phyloP scores from a whole-genome alignment of 257 asterid genomes.

The Linderniella brevidens region DNA sequence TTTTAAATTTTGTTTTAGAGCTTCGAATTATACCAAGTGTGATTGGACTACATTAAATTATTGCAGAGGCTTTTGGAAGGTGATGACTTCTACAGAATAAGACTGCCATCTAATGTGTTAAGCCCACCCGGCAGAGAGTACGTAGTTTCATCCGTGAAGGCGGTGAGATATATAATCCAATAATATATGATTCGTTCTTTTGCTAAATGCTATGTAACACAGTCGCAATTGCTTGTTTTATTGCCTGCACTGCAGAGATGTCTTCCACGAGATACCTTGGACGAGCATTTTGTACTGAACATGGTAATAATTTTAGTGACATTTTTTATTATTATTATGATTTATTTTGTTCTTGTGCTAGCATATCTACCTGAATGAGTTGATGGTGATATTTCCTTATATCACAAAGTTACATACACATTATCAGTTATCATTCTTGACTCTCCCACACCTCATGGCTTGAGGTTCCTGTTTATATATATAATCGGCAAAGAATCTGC shows the following conservation, averaged over 20 bases:
- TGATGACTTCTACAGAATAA: slow-evolving; percentile 78
- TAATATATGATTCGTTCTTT: not conserved
- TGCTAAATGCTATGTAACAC: slow-evolving; percentile 4
- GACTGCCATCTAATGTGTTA: slow-evolving; percentile 66
- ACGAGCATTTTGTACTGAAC: slow-evolving; percentile 81
- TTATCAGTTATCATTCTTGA: too few relatives aligned
- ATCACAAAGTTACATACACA: too few relatives aligned
- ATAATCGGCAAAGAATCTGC: too few relatives aligned
- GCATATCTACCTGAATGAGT: too few relatives aligned
- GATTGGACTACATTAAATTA: slow-evolving; percentile 6
- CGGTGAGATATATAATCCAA: slow-evolving; percentile 33
- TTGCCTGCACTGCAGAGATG: slow-evolving; percentile 49
- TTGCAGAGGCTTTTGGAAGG: slow-evolving; percentile 70
- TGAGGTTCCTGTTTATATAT: too few relatives aligned
- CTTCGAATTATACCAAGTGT: slow-evolving; percentile 7
- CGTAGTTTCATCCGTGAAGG: slow-evolving; percentile 71
- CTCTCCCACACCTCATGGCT: too few relatives aligned
- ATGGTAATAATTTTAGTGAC: slow-evolving; percentile 33
- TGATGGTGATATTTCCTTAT: too few relatives aligned
- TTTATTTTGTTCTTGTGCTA: too few relatives aligned
- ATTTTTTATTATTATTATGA: too few relatives aligned
- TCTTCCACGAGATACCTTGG: slow-evolving; percentile 77
- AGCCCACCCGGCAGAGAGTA: slow-evolving; percentile 62
- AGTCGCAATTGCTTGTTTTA: slow-evolving; percentile 4
- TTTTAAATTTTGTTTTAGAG: not conserved